phyloP scores from a whole-genome alignment of 805 yeast species.

The Pichia nakasei region DNA sequence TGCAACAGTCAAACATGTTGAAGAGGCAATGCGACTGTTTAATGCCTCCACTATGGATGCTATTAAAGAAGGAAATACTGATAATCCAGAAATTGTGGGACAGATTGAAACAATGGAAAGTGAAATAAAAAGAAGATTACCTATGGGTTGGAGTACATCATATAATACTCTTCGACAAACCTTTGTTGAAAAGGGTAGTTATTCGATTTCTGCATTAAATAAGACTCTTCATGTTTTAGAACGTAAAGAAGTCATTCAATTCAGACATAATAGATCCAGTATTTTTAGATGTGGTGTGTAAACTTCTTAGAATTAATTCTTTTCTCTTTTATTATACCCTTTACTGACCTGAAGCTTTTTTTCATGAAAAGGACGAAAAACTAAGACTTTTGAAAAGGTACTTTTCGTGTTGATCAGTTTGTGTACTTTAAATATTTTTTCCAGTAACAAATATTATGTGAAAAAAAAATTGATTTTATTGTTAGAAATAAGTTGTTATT shows the following conservation, averaged over 20 bases:
- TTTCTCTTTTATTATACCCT: neutral
- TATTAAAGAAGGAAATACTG: slow-evolving; percentile 39
- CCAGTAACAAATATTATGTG: no score
- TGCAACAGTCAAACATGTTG: slow-evolving; percentile 84
- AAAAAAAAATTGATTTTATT: no score
- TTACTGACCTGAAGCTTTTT: neutral
- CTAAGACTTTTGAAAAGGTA: no score
- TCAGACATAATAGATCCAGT: slow-evolving; percentile 79
- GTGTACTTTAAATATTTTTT: no score
- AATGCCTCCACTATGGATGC: slow-evolving; percentile 98
- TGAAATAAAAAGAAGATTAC: slow-evolving; percentile 81
- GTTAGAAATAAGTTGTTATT: no score
- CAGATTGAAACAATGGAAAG: slow-evolving; percentile 76
- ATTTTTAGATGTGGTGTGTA: slow-evolving; percentile 65
- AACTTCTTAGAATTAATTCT: neutral
- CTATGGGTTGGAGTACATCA: slow-evolving; percentile 94
- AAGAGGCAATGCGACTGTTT: slow-evolving; percentile 89
- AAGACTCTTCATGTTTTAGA: slow-evolving; percentile 75
- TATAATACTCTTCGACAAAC: slow-evolving; percentile 77
- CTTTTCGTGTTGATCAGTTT: no score
- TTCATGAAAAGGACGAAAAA: no score
- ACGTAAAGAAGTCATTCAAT: slow-evolving; percentile 77
- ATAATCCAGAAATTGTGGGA: slow-evolving; percentile 47
- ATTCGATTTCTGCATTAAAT: slow-evolving; percentile 65
- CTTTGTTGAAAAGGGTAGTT: slow-evolving; percentile 55